Evolutionary conservation across 2,329 filamentous ascomycete species (phyloP).

Genomic region (Fusarium penzigii): DNA sequence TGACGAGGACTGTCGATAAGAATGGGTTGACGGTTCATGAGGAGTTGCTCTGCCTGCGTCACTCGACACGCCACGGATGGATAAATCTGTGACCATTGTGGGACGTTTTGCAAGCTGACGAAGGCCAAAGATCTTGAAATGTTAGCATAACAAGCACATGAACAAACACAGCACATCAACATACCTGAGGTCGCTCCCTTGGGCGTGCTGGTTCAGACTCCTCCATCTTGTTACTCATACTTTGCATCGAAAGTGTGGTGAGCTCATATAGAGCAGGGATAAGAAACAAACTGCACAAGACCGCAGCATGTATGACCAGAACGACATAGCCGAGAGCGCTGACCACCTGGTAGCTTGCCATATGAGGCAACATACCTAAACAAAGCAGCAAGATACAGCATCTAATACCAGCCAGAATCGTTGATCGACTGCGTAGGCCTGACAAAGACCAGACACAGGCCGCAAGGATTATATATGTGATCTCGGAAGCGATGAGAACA

Average conservation of each 20-base stretch:
- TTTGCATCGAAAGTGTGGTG: background rate
- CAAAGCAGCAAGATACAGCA: constrained; percentile 21
- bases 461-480: constrained; percentile 11
- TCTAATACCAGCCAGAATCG: constrained; percentile 4
- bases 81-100: constrained; percentile 20
- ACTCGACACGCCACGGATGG: background rate
- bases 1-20: constrained; percentile 5
- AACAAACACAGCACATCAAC: background rate
- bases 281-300: constrained; percentile 35
- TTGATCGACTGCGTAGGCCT: constrained; percentile 4
- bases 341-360: constrained; percentile 60
- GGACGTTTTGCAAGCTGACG: constrained; percentile 31
- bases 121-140: constrained; percentile 39
- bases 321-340: constrained; percentile 72
- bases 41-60: constrained; percentile 7
- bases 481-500: constrained; percentile 15
- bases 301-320: constrained; percentile 63
- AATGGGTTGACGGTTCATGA: background rate
- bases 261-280: constrained; percentile 15
- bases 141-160: constrained; percentile 45
- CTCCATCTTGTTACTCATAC: background rate
- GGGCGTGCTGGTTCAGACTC: background rate
- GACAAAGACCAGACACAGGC: constrained; percentile 63
- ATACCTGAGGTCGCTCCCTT: constrained; percentile 20
- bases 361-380: constrained; percentile 57